phyloP scores from a whole-genome alignment of 1,284 basidiomycete genomes.

The Acaromyces ingoldii region DNA sequence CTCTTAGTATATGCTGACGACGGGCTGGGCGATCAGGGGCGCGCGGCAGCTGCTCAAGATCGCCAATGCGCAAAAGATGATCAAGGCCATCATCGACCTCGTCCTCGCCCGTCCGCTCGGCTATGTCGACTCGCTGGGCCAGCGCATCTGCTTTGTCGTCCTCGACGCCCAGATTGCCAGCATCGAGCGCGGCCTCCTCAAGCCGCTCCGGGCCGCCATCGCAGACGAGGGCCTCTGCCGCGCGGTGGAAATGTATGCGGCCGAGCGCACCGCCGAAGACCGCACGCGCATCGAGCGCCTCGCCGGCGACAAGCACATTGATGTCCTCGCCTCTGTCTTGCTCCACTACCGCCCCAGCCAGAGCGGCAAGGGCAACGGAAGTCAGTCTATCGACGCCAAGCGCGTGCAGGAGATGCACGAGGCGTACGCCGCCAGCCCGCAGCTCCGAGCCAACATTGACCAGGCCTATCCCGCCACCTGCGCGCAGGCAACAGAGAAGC shows the following conservation, averaged over 20 bases:
- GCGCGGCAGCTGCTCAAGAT: constrained; percentile 10
- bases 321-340: background rate
- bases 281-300: background rate
- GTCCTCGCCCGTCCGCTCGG: background rate
- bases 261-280: background rate
- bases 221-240: background rate
- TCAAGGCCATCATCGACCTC: background rate
- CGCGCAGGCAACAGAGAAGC: too few species aligned
- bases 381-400: too few species aligned
- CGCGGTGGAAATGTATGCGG: background rate
- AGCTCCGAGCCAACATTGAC: background rate
- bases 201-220: background rate
- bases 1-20: too few species aligned
- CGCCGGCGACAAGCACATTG: background rate
- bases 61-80: constrained; percentile 8
- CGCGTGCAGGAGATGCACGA: background rate
- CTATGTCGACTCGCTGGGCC: background rate
- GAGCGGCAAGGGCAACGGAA: too few species aligned
- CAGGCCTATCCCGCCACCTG: background rate
- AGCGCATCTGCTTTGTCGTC: constrained; percentile 1
- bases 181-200: background rate
- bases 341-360: too few species aligned
- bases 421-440: background rate
- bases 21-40: too few species aligned
- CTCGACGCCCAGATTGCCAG: background rate